phyloP scores from a whole-genome alignment of 1,284 basidiomycete genomes.

The Marasmius fiardii region DNA sequence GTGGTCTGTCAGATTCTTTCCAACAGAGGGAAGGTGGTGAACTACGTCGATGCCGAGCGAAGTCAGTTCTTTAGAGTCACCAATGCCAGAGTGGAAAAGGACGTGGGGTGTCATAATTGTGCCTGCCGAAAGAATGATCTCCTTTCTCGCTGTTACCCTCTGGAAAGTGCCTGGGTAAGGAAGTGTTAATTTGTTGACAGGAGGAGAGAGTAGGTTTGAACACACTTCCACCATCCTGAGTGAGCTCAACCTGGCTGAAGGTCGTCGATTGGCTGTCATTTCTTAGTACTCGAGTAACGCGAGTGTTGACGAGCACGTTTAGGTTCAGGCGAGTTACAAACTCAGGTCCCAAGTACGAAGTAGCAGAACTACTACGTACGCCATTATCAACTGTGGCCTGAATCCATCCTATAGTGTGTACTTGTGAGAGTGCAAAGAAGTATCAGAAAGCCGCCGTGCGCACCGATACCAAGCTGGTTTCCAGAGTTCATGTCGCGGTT shows the following conservation, averaged over 20 bases:
- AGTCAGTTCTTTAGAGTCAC: slow-evolving; percentile 1
- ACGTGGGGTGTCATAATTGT: slow-evolving; percentile 7
- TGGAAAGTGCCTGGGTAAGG: neutral
- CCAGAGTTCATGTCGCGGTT: slow-evolving; percentile 33
- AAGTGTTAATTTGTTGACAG: slow-evolving; percentile 2
- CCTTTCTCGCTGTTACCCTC: slow-evolving; percentile 4
- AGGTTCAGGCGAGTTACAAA: slow-evolving; percentile 32
- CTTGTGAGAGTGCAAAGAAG: no score
- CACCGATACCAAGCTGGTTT: slow-evolving; percentile 28
- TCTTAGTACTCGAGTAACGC: slow-evolving; percentile 10
- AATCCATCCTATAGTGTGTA: slow-evolving; percentile 16
- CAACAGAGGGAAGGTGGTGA: slow-evolving; percentile 9
- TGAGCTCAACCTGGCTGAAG: slow-evolving; percentile 12
- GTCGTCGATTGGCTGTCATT: neutral
- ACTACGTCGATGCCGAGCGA: slow-evolving; percentile 2
- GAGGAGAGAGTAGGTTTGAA: neutral
- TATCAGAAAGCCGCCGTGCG: neutral
- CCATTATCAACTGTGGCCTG: slow-evolving; percentile 24
- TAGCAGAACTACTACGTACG: slow-evolving; percentile 28
- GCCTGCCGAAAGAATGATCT: slow-evolving; percentile 11
- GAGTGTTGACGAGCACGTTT: slow-evolving; percentile 27
- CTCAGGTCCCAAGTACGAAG: slow-evolving; percentile 29
- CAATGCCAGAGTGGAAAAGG: slow-evolving; percentile 10
- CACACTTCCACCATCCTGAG: slow-evolving; percentile 20
- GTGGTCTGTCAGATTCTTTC: slow-evolving; percentile 9